Base-by-base conservation (phyloP, 306 rosid genomes). In the Dalbergia cultrata region DNA sequence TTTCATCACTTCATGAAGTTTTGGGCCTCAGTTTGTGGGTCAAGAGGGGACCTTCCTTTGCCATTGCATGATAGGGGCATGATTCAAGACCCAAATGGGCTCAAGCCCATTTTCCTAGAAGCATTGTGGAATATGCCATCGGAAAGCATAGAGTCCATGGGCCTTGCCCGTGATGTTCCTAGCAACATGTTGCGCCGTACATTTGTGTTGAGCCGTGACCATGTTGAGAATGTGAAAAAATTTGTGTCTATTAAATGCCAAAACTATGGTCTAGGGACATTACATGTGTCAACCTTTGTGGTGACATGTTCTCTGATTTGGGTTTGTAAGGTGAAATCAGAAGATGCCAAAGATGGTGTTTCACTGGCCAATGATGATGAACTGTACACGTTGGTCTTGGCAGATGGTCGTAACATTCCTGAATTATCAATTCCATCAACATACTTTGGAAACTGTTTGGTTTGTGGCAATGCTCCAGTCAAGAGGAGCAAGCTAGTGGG, bases 391-490 rank as follows among this genome's bases (percentile, higher is more conserved):
- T 65, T 87, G 7, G 18, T 83, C 31, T 6, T 66, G 49, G 87
- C 85, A 13, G 88, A 86, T 69, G 79, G 85, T 14, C 67, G 90
- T 26, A 41, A 72, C 44, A 80, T 63, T 31, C 52, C 56, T 8
- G 71, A 79, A 4, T 7, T 67, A 65, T 56, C 85, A 53, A 45
- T 82, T 52, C 90, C 88, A 4, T 44, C 11, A 0, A 44, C 68
- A 12, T 88, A 88, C 56, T 88, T 83, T 16, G 90, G 90, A 3
- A 87, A 87, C 12, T 87, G 84, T 43, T 37, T 84, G 11, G 64
- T 66, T 9, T 0, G 64, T 18, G 65, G 74, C 13, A 18, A 33
- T 6, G 84, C 43, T 1, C 5, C 26, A 14, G 34, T 81, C 8
- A 63, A 54, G 54, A 77, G 56, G 77, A 33, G 81, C 13, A 70